A percentile compares a stretch with the other conserved stretches of the same genome.
These are phyloP conservation scores for Diaporthe destruens DNA, from an alignment of 2,329 filamentous ascomycete species.

Conservation along the genomic window DNA sequence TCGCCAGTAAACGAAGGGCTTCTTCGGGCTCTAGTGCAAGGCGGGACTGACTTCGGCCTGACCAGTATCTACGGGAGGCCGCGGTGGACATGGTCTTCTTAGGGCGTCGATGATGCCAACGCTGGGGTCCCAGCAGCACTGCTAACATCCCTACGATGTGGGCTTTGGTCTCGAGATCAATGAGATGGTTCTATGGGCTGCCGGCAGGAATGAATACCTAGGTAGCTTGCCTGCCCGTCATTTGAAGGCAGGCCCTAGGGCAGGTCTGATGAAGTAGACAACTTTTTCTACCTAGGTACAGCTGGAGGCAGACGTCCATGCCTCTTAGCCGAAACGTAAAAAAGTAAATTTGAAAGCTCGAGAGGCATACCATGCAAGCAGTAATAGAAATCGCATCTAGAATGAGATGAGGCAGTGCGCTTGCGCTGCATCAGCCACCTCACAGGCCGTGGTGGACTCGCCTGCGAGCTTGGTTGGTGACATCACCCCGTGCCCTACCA, in stretches of 20 bases:
- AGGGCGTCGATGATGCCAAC: background rate
- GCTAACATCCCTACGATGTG: background rate
- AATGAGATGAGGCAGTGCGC: too few species aligned
- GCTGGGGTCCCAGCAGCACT: background rate
- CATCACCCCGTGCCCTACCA: slow-evolving; percentile 41
- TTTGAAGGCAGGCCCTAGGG: background rate
- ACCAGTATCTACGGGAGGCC: background rate
- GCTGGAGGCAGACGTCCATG: background rate
- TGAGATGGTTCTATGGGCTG: background rate
- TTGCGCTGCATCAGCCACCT: background rate
- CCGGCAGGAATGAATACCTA: background rate
- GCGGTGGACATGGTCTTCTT: background rate
- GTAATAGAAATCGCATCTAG: background rate
- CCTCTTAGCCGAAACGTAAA: background rate
- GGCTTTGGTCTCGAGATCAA: background rate
- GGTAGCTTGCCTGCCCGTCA: background rate
- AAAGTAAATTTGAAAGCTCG: background rate
- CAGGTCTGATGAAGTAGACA: background rate
- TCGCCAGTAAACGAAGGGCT: background rate
- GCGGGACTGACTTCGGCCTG: background rate
- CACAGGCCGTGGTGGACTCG: background rate
- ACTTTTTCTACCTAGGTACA: background rate
- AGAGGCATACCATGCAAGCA: background rate
- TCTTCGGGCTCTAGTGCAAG: background rate
- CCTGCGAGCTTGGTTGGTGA: slow-evolving; percentile 26